These are phyloP conservation scores for Fusarium paranaense DNA, from an alignment of 2,329 filamentous ascomycete genomes.

Conservation along the genomic window DNA sequence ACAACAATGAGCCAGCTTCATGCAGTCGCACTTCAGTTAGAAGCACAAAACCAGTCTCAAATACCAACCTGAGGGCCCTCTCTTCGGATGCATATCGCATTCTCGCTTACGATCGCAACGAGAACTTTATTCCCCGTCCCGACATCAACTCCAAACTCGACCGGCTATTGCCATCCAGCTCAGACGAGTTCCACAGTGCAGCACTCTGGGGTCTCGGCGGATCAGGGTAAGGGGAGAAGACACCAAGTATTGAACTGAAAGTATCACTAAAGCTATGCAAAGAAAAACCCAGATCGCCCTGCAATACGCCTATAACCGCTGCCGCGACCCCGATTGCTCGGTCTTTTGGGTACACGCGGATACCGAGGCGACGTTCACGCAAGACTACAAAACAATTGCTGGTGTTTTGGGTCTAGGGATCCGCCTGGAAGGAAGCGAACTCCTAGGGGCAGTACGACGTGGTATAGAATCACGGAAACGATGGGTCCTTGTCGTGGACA, in stretches of 20 bases:
- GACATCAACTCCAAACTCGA: constrained; percentile 16
- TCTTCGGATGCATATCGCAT: neutral
- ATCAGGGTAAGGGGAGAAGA: constrained; percentile 16
- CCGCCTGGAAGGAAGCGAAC: constrained; percentile 32
- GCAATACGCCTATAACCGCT: constrained; percentile 48
- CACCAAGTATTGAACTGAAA: neutral
- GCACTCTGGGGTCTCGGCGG: constrained; percentile 32
- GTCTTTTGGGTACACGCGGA: constrained; percentile 55
- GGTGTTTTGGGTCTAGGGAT: constrained; percentile 36
- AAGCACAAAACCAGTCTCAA: neutral
- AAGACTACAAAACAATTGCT: constrained; percentile 48
- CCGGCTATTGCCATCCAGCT: neutral
- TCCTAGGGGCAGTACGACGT: constrained; percentile 31
- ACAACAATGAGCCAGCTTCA: neutral
- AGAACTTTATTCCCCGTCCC: constrained; percentile 12
- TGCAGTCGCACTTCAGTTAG: neutral
- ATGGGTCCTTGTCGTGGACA: constrained; percentile 51
- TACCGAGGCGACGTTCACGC: constrained; percentile 45
- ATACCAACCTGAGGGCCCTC: neutral
- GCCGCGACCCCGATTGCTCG: constrained; percentile 37
- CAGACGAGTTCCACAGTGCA: neutral
- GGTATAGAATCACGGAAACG: constrained; percentile 24
- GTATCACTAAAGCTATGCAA: neutral
- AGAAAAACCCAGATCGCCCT: constrained; percentile 55
- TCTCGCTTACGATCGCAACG: constrained; percentile 31